phyloP scores from a whole-genome alignment of 495 filamentous ascomycete genomes.

The Pseudevernia furfuracea region DNA sequence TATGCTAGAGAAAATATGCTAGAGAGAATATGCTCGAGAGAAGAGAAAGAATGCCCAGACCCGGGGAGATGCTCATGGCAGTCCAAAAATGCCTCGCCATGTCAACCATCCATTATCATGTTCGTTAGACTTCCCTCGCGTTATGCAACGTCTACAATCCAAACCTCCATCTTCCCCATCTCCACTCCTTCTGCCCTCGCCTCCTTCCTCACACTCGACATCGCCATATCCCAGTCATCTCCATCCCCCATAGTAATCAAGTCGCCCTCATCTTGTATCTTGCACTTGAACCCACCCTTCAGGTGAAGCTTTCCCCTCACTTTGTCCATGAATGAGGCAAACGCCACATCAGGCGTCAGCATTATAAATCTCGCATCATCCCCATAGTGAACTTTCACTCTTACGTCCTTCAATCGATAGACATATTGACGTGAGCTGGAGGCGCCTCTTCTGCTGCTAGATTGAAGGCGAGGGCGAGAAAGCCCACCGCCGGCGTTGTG shows the following conservation, averaged over 20 bases:
- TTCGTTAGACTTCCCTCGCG: background rate
- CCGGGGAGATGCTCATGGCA: background rate
- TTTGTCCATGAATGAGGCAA: slow-evolving; percentile 62
- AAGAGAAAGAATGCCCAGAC: background rate
- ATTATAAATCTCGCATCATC: slow-evolving; percentile 95
- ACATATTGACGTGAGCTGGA: slow-evolving; percentile 30
- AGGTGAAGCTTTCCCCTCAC: slow-evolving; percentile 82
- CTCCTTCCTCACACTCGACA: slow-evolving; percentile 55
- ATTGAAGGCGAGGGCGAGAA: slow-evolving; percentile 31
- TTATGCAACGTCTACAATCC: slow-evolving; percentile 14
- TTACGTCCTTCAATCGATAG: slow-evolving; percentile 47
- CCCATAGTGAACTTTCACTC: slow-evolving; percentile 77
- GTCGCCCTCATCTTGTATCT: slow-evolving; percentile 77
- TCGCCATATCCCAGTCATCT: slow-evolving; percentile 85
- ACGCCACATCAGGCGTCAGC: slow-evolving; percentile 64
- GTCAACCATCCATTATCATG: background rate
- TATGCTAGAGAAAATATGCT: background rate
- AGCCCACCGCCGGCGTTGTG: slow-evolving; percentile 31
- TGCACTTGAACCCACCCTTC: slow-evolving; percentile 70
- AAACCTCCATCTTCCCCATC: slow-evolving; percentile 92
- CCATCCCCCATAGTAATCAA: slow-evolving; percentile 96
- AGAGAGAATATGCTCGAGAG: too few relatives aligned
- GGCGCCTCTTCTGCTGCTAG: slow-evolving; percentile 29
- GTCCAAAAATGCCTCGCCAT: background rate
- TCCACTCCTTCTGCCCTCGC: slow-evolving; percentile 70